Evolutionary conservation across 2,329 filamentous ascomycete species (phyloP), one percentile per base, ranked within the genome.

Genomic region (Fusarium sambucinum): DNA sequence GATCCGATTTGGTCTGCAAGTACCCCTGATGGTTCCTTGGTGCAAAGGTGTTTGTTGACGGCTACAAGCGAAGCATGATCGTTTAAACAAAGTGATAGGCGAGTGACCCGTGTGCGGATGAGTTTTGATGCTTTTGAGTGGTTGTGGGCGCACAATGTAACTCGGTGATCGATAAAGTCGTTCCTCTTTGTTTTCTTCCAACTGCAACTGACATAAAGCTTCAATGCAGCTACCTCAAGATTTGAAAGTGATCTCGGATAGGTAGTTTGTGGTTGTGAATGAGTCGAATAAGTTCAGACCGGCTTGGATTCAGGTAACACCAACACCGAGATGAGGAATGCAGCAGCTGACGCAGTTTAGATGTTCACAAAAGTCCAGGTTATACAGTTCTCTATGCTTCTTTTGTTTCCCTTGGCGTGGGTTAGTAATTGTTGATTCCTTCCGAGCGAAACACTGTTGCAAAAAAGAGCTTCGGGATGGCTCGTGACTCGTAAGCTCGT

Each of bases 401-500:
- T 56, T 69, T 53, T 41, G 38, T 48, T 68, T 44, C 42, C 51
- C 44, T 27, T 48, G 33, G 25, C 38, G 66, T 69, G 48, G 62
- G 25, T 69, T 45, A 66, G 33, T 44, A 27, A n/a, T 41, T 62
- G 35, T 40, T 32, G 37, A 52, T 55, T 51, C 46, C 37, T 47
- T 46, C 30, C 35, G 50, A 58, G 35, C 54, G 44, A 50, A 63
- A 57, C 37, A 45, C 47, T 19, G 66, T 68, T 54, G 50, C 33
- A 44, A 63, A 67, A 42, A 50, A 45, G 46, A 67, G 52, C 52
- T 48, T 52, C 42, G 21, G 52, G 40, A 54, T 42, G 55, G 37
- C 63, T 67, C 55, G 67, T 67, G 67, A 67, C 67, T 70, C 58
- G 67, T 70, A 70, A 70, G 67, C 67, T 67, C 40, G 68, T 70